phyloP scores from a whole-genome alignment of 176 grass and related monocot genomes.

The Phoenix dactylifera region DNA sequence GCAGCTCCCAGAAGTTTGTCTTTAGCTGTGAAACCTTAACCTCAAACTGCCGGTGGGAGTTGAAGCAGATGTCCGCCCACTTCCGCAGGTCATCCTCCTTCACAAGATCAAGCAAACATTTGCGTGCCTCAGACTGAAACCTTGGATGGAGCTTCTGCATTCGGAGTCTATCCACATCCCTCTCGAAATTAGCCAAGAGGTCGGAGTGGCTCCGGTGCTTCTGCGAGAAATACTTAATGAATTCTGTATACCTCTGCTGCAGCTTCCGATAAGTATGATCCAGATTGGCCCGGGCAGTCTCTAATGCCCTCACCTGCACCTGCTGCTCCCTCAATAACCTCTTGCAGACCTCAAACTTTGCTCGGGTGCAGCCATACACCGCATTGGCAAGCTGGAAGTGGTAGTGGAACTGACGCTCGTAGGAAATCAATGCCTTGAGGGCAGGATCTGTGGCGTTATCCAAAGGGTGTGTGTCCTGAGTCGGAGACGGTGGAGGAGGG shows the following conservation, averaged over 20 bases:
- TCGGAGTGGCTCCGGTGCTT: constrained; percentile 56
- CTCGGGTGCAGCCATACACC: constrained; percentile 35
- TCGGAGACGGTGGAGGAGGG: constrained; percentile 32
- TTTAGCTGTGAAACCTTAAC: constrained; percentile 59
- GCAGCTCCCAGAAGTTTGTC: constrained; percentile 58
- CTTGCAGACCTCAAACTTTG: constrained; percentile 60
- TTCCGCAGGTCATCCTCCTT: constrained; percentile 67
- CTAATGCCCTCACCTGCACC: constrained; percentile 85
- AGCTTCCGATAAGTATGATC: constrained; percentile 71
- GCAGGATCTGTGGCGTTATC: constrained; percentile 53
- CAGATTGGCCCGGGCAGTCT: constrained; percentile 74
- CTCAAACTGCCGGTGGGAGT: constrained; percentile 69
- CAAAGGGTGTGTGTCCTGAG: constrained; percentile 31
- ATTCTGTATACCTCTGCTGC: constrained; percentile 53
- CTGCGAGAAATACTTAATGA: constrained; percentile 54
- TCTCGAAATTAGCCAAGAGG: constrained; percentile 62
- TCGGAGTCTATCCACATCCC: constrained; percentile 61
- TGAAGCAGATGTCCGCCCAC: constrained; percentile 48
- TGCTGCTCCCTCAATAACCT: constrained; percentile 66
- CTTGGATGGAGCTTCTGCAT: constrained; percentile 47
- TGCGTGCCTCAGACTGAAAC: constrained; percentile 49
- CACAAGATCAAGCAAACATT: constrained; percentile 67
- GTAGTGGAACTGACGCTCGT: constrained; percentile 69
- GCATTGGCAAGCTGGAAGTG: constrained; percentile 88
- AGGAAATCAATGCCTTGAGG: constrained; percentile 61